These are phyloP conservation scores for Globisporangium sylvaticum DNA, from an alignment of 352 stramenopile species.

Conservation along the genomic window DNA sequence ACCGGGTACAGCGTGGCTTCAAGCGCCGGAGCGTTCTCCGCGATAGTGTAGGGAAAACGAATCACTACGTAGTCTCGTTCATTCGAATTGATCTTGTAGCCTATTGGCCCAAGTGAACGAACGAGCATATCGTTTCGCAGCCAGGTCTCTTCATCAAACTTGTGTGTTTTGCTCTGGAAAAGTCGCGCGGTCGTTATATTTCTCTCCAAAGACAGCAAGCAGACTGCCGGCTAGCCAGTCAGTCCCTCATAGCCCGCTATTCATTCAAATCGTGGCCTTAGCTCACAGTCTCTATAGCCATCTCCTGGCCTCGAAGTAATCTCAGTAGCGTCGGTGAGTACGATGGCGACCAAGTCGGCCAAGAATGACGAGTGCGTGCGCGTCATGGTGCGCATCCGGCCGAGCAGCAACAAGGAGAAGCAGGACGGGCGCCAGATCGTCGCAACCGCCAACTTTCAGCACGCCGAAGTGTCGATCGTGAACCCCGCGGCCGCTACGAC, in stretches of 20 bases:
- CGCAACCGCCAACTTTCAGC: constrained; percentile 87
- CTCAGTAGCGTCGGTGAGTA: neutral
- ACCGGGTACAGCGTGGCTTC: neutral
- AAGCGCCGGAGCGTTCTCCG: neutral
- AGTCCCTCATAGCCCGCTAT: too few relatives aligned
- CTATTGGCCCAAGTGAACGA: neutral
- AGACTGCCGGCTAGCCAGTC: neutral
- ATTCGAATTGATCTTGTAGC: too few relatives aligned
- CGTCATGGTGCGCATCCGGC: constrained; percentile 95
- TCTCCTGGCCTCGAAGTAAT: too few relatives aligned
- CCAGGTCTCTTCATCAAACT: neutral
- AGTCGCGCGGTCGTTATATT: neutral
- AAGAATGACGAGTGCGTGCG: constrained; percentile 92
- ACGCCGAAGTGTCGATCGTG: constrained; percentile 84
- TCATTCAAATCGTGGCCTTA: too few relatives aligned
- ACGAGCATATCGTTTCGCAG: neutral
- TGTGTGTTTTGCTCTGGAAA: neutral
- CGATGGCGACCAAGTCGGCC: constrained; percentile 36
- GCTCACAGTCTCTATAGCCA: too few relatives aligned
- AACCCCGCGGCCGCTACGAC: constrained; percentile 70
- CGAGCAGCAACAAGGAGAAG: constrained; percentile 93
- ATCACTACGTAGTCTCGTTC: neutral
- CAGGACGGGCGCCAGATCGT: constrained; percentile 88
- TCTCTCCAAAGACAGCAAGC: neutral
- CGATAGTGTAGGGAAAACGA: neutral